phyloP scores from a whole-genome alignment of 768 basidiomycete genomes.

The Tylopilus subfusipes region DNA sequence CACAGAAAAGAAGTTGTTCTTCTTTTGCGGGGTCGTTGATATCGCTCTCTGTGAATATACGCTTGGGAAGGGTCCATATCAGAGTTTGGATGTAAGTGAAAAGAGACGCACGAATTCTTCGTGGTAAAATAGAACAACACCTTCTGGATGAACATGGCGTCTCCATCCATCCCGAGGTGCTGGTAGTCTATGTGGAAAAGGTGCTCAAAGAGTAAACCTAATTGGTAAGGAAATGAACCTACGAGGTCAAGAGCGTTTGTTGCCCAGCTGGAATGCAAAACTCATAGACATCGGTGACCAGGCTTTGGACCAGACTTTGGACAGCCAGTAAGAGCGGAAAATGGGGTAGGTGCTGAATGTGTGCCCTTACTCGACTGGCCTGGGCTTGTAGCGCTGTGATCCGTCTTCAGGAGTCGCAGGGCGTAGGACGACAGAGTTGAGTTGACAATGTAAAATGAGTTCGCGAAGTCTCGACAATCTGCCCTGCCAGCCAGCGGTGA shows the following conservation, averaged over 20 bases:
- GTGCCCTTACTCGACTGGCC: constrained; percentile 1
- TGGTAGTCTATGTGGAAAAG: neutral
- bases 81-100: neutral
- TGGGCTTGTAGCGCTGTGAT: constrained; percentile 10
- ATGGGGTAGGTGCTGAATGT: neutral
- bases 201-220: neutral
- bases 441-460: neutral
- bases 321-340: neutral
- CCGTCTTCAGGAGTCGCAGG: constrained; percentile 7
- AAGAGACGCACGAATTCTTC: constrained; percentile 6
- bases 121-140: constrained; percentile 12
- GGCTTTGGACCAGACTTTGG: too few species aligned
- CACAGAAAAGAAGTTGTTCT: constrained; percentile 1
- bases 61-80: constrained; percentile 1
- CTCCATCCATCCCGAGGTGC: constrained; percentile 1
- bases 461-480: neutral
- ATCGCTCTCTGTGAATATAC: constrained; percentile 15
- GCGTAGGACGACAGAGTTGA: neutral
- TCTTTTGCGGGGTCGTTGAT: neutral
- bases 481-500: neutral
- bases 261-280: constrained; percentile 8
- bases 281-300: neutral
- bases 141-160: constrained; percentile 15
- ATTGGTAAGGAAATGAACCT: neutral
- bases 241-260: constrained; percentile 7